Evolutionary conservation across 1,284 basidiomycete genomes (phyloP).

Genomic region (Vanrija sp.): DNA sequence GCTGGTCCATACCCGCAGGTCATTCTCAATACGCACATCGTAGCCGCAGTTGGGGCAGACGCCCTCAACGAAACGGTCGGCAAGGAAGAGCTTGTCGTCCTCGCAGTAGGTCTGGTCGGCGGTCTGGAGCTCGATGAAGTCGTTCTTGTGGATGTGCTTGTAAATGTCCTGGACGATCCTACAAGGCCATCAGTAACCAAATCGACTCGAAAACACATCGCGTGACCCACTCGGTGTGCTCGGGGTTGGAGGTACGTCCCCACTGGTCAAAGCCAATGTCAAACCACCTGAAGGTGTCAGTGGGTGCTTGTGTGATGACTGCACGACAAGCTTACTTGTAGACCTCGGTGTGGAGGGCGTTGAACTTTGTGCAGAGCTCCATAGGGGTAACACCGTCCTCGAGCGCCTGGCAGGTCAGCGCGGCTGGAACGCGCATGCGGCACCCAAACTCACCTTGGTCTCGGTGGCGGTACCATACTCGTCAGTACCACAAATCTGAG

Average conservation of each 20-base stretch:
- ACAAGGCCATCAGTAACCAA: constrained; percentile 9
- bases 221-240: constrained; percentile 74
- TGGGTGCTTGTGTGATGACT: not conserved
- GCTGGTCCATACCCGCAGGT: not conserved
- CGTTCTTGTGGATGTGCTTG: constrained; percentile 72
- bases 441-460: constrained; percentile 55
- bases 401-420: constrained; percentile 62
- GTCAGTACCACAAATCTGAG: constrained; percentile 95
- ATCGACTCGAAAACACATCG: not conserved
- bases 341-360: constrained; percentile 81
- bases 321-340: constrained; percentile 65
- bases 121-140: constrained; percentile 70
- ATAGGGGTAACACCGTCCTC: constrained; percentile 87
- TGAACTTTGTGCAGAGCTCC: constrained; percentile 91
- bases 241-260: constrained; percentile 85
- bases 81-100: constrained; percentile 85
- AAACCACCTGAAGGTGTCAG: constrained; percentile 37
- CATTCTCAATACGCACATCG: constrained; percentile 55
- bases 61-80: constrained; percentile 92
- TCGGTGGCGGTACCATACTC: constrained; percentile 99
- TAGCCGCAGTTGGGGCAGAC: constrained; percentile 86
- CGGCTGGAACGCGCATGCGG: too few relatives aligned
- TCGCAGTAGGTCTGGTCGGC: constrained; percentile 92
- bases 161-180: constrained; percentile 89
- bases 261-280: constrained; percentile 87